Conservation (phyloP, 768 basidiomycete genomes). For the Psilocybe azurescens region DNA sequence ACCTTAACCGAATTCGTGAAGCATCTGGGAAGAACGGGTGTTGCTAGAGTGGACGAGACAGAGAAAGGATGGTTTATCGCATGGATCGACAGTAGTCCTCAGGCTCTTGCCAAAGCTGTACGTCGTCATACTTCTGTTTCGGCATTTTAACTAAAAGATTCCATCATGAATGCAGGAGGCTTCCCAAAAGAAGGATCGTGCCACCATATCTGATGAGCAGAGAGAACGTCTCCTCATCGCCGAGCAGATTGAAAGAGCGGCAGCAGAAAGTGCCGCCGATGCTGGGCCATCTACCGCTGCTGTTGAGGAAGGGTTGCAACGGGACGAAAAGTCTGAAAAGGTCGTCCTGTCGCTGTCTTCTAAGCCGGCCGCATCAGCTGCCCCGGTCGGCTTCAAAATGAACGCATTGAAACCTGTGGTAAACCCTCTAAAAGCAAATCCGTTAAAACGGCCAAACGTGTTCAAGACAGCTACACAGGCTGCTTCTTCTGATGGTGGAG, state of each 20-base stretch:
- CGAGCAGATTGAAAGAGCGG: constrained; percentile 93
- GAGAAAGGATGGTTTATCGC: constrained; percentile 98
- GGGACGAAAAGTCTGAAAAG: constrained; percentile 74
- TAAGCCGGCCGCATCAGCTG: constrained; percentile 49
- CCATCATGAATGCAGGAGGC: constrained; percentile 59
- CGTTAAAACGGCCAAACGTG: constrained; percentile 76
- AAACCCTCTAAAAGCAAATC: constrained; percentile 71
- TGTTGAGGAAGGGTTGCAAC: constrained; percentile 66
- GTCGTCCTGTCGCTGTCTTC: constrained; percentile 75
- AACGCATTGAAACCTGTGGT: constrained; percentile 62
- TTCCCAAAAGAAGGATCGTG: constrained; percentile 88
- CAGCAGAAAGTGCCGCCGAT: constrained; percentile 47
- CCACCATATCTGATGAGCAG: constrained; percentile 92
- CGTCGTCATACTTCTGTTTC: constrained; percentile 25
- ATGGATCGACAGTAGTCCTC: constrained; percentile 97
- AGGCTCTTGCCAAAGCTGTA: constrained; percentile 90
- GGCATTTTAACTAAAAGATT: neutral
- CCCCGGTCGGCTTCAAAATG: constrained; percentile 57
- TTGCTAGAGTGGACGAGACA: constrained; percentile 95
- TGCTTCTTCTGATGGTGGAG: constrained; percentile 35
- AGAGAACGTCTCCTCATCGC: constrained; percentile 87
- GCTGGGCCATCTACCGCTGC: constrained; percentile 43
- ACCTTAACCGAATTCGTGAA: constrained; percentile 96
- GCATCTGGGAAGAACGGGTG: constrained; percentile 82
- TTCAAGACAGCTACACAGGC: constrained; percentile 61